Conservation (phyloP, 352 stramenopile genomes). For the Globisporangium irregulare region DNA sequence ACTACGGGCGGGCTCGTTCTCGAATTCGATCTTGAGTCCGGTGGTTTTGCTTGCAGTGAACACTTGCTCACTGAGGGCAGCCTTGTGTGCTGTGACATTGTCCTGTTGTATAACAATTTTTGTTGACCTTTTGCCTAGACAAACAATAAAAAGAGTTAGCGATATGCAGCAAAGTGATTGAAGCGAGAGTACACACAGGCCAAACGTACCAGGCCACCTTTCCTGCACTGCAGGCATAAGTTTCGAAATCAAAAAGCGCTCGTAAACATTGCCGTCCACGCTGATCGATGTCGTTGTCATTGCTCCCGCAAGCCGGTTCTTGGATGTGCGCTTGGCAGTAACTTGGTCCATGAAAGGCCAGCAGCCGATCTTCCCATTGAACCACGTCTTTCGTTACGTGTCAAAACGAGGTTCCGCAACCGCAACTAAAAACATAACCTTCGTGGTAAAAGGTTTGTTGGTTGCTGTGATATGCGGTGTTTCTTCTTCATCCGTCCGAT, state of each 20-base stretch:
- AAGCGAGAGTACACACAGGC: neutral
- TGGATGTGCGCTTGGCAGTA: neutral
- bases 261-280: neutral
- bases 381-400: neutral
- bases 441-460: constrained; percentile 29
- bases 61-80: neutral
- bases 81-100: neutral
- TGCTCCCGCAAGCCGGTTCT: neutral
- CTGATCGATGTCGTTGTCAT: neutral
- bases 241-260: constrained; percentile 1
- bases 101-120: constrained; percentile 1
- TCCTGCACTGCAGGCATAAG: constrained; percentile 10
- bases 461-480: constrained; percentile 1
- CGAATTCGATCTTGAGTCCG: neutral
- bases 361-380: constrained; percentile 15
- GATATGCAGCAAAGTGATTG: neutral
- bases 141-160: neutral
- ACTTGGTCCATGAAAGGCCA: constrained; percentile 8
- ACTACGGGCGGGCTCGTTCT: constrained; percentile 18
- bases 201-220: neutral
- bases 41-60: too few species aligned
- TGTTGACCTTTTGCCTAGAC: too few species aligned
- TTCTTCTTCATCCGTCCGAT: constrained; percentile 17
- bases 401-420: constrained; percentile 16
- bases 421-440: constrained; percentile 27